Evolutionary conservation across 2,329 filamentous ascomycete genomes (phyloP).

Genomic region (Pseudodiploospora longispora): DNA sequence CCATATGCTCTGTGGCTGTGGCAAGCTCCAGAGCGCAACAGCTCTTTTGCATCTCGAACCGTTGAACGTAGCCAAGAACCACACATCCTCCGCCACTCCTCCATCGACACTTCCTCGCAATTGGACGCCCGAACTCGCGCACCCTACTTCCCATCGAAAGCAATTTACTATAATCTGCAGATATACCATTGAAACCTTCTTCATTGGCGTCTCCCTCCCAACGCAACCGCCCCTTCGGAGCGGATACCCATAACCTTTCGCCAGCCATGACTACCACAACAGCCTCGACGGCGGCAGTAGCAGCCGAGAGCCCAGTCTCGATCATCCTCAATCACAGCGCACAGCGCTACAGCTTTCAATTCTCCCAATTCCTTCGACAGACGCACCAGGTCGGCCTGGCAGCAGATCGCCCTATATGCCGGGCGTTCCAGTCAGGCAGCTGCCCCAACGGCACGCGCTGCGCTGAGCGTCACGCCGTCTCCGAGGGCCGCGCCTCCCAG

Average conservation of each 20-base stretch:
- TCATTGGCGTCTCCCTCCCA: not conserved
- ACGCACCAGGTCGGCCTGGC: constrained; percentile 81
- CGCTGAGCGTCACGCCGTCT: constrained; percentile 65
- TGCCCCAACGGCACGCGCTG: constrained; percentile 81
- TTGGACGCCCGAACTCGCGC: too few relatives aligned
- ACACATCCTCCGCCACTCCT: too few relatives aligned
- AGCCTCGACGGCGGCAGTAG: constrained; percentile 7
- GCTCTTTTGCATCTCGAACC: too few relatives aligned
- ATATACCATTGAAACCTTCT: not conserved
- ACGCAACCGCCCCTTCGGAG: not conserved
- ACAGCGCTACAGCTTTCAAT: constrained; percentile 64
- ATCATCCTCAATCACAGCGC: constrained; percentile 50
- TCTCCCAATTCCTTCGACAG: constrained; percentile 74
- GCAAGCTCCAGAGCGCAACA: not conserved
- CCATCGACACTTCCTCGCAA: too few relatives aligned
- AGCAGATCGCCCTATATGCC: constrained; percentile 72
- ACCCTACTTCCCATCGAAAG: too few relatives aligned
- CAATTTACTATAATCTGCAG: too few relatives aligned
- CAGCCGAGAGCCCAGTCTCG: constrained; percentile 19
- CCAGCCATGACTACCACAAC: constrained; percentile 22
- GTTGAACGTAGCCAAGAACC: too few relatives aligned
- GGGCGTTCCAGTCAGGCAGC: constrained; percentile 75
- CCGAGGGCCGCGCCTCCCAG: constrained; percentile 43
- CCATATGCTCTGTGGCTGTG: constrained; percentile 2
- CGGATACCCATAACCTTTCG: not conserved